Evolutionary conservation across 208 protist species (phyloP), one percentile per base, ranked within the genome.

Genomic region (Acanthamoeba triangularis): DNA sequence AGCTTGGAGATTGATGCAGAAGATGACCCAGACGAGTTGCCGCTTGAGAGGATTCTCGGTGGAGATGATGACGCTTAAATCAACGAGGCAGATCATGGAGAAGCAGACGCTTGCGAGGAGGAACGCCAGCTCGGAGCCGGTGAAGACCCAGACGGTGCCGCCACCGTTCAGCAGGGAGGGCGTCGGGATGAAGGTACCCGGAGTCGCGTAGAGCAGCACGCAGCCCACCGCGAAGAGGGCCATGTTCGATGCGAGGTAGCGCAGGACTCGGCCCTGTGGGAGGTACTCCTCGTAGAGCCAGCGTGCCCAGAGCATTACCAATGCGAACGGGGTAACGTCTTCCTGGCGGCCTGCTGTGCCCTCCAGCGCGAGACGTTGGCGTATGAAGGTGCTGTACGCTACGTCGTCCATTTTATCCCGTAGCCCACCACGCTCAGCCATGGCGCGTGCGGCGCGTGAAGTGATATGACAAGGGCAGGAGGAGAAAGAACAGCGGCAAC

Each of bases 21-120:
- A 52, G 37, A 82, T 52, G 25, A 82, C 41, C 74, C 74, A 82
- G 0, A 82, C 11, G 37, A 82, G 74, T n/a, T 82, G 74, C 18
- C 74, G 74, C 74, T 82, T 82, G 33, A 82, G 74, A 44, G 74
- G 74, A 82, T 82, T 82, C 23, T 44, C 33, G 18, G 74, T 54
- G 4, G 23, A 28, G 35, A 82, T 52, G 41, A 82, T 18, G 41
- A 44, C 44, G 74, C 44, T 44, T 2, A 82, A 0, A 28, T 82
- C 74, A 11, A 28, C 74, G 18, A 52, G 20, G 74, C 41, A 54
- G 4, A 82, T 35, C 74, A 52, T 52, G 23, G 6, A 44, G 74
- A 82, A 82, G 74, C 74, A 82, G 4, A 52, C 74, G 44, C 41
- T 52, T 2, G 41, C 25, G 44, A 82, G 16, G 41, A 82, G 74